Evolutionary conservation across 2,329 filamentous ascomycete species (phyloP), one percentile per base, ranked within the genome.

Genomic region (Colletotrichum tabaci): DNA sequence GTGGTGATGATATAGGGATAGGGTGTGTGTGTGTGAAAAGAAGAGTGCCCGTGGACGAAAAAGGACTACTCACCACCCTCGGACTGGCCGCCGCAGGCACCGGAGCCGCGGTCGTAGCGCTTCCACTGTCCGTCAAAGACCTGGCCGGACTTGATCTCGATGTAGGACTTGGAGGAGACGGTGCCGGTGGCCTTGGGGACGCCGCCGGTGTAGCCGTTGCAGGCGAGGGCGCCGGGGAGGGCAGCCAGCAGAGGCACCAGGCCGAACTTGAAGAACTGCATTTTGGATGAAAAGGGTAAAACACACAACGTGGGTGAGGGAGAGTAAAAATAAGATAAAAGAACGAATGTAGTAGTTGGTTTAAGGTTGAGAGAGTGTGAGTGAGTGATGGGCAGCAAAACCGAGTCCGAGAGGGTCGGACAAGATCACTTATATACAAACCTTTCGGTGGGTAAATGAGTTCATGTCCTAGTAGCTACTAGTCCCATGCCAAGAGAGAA

Each of bases 51-150:
- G 2, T 23, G 1, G 30, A 30, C 30, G 30, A 18, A 15, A 6
- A 2, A 35, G 2, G 23, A 13, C 12, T 21, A 73, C 75, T 71
- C 65, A 78, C 79, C 78, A 66, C 84, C 84, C 75, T 87, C 85
- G 12, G 75, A 76, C 74, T 86, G 82, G 21, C 78, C 82, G 23
- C 76, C 80, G 79, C 85, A 87, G 61, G 80, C 79, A 47, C 80
- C 81, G 6, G 77, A 76, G 35, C 82, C 82, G 49, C 82, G 81
- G 72, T 84, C 82, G 66, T 80, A 84, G 69, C 79, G 79, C 18
- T 77, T 76, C 80, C 79, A 81, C 49, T 76, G 75, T 49, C 77
- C 80, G 63, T 82, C 80, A 63, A 77, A 82, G n/a, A 77, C 76
- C 55, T 78, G 60, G 4, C 79, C 78, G 6, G 79, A 76, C 49